Base-by-base conservation (phyloP, 495 filamentous ascomycete species). In the Neurospora cerealis region DNA sequence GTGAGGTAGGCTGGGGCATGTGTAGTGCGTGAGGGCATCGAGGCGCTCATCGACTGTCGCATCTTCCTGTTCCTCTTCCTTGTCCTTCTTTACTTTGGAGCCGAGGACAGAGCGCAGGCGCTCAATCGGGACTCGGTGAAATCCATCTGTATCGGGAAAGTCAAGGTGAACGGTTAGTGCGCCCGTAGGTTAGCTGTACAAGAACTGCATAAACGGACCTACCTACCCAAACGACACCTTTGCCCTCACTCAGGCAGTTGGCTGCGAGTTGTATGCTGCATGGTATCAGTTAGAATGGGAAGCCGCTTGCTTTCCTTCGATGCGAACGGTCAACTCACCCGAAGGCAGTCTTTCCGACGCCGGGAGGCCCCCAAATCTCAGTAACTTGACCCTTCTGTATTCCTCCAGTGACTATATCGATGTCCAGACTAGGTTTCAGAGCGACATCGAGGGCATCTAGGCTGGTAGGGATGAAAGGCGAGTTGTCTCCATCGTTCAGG, bases 351-450 rank as follows among this genome's bases (percentile, higher is more conserved):
- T 98, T 98, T 15, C 96, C 96, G 19, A 87, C 88, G 1, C 95
- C 95, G 11, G 93, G 93, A 19, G 96, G 94, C 0, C 96, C 96
- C 83, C 91, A 97, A 39, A 97, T 83, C 80, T 99, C 96, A 7
- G 91, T 91, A n/a, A 97, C 86, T 79, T 93, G 91, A 32, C 93
- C 94, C 42, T 90, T 89, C 71, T 88, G 84, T 36, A 97, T 81
- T 5, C 92, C 94, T 62, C 84, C 86, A 62, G 70, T 71, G 17
- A 28, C 74, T 6, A 32, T 36, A 34, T 73, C 62, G 41, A 48
- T 73, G 44, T 74, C 70, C 19, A 81, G 74, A 69, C 75, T 75
- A 8, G 78, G 72, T 37, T 76, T 73, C 66, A 82, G 71, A 17
- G 74, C 71, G 39, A 73, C 76, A 70, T 95, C 91, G 24, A 98